A percentile compares a stretch with the other conserved stretches of the same genome.
Conservation (phyloP, 208 protist genomes). For the Phytomonas francai region DNA sequence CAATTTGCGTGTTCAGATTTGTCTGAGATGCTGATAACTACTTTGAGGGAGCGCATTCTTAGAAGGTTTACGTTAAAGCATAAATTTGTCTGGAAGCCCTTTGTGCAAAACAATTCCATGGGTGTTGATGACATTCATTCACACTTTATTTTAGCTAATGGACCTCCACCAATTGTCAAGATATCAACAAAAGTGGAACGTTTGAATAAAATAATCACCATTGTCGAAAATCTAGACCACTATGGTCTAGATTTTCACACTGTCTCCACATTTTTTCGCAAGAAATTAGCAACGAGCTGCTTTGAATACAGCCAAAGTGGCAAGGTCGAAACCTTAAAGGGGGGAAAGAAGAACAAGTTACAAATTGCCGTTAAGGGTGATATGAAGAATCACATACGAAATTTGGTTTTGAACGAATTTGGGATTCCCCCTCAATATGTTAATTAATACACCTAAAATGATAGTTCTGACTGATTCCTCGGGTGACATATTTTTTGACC, state of each 20-base stretch:
- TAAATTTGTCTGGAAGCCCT: conserved; percentile 51
- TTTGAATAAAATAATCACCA: conserved; percentile 49
- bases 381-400: conserved; percentile 20
- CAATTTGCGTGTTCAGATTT: conserved; percentile 13
- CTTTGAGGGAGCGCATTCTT: conserved; percentile 26
- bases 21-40: conserved; percentile 26
- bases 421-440: conserved; percentile 18
- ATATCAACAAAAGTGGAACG: conserved; percentile 39
- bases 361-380: conserved; percentile 60
- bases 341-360: conserved; percentile 39
- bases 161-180: conserved; percentile 26
- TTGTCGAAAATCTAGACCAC: conserved; percentile 45
- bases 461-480: neutral
- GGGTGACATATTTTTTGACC: neutral
- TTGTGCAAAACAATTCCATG: conserved; percentile 17
- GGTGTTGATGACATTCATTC: conserved; percentile 24
- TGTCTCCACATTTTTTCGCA: conserved; percentile 38
- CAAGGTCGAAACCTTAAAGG: conserved; percentile 45
- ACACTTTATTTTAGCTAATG: conserved; percentile 28
- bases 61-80: conserved; percentile 32
- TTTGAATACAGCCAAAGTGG: conserved; percentile 37
- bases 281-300: conserved; percentile 18
- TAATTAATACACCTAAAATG: conserved; percentile 3
- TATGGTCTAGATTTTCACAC: conserved; percentile 51
- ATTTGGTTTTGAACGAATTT: conserved; percentile 32